Base-by-base conservation (phyloP, 768 basidiomycete genomes). In the Termitomyces sp. region DNA sequence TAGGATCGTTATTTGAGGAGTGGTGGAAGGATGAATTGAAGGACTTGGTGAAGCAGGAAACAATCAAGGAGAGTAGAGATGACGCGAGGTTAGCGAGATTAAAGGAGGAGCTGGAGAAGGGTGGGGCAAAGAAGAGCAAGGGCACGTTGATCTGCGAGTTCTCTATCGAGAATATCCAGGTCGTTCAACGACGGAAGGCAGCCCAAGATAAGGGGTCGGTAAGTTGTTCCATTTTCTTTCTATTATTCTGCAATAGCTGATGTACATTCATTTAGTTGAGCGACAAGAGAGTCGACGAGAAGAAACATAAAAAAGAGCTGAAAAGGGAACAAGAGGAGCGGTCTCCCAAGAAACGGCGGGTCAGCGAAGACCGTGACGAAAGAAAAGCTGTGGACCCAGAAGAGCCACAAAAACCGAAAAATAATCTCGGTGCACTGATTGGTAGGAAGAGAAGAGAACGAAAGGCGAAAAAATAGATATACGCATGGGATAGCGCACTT, bases 91-190 rank as follows among this genome's bases (percentile, higher is more conserved):
- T 86, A 50, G 84, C 86, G 70, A 81, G 84, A 66, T 72, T 88
- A 65, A 85, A 86, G 67, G 79, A 79, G 31, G 85, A 87, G 68
- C 73, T 76, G 14, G 82, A 83, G 63, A 81, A 79, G 51, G 74
- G 65, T 6, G 69, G 65, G 48, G 67, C 67, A 43, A 81, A 77
- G 60, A 80, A 76, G 61, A 75, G 72, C 17, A 78, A 77, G 49
- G 83, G 79, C 43, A 77, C 77, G 17, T 73, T 97, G 63, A 88
- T 96, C 67, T 86, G 94, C n/a, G 96, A 98, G 75, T 97, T 97
- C 73, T 95, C 94, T 45, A 94, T 98, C 55, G 95, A 98, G 77
- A 98, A 98, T 69, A 78, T 92, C 20, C 91, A 94, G 74, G 93
- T 96, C 36, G 87, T 95, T 43, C 89, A 90, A 64, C 79, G 93